Base-by-base conservation (phyloP, 306 rosid species). In the Styphnolobium japonicum region DNA sequence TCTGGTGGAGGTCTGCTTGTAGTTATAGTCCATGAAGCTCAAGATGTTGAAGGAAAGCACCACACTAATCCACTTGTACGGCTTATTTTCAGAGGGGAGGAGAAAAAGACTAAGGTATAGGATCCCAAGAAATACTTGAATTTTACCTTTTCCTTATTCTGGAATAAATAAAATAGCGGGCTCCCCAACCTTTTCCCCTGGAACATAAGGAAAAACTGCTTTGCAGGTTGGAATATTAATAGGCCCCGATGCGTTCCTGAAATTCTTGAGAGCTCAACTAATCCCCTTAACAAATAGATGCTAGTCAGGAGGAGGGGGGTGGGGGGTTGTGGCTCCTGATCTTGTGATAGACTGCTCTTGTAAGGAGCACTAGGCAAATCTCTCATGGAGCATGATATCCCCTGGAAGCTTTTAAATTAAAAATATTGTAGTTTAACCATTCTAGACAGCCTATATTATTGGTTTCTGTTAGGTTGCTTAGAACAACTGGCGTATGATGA, bases 21-120 rank as follows among this genome's bases (percentile, higher is more conserved):
- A 56, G 85, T 92, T 73, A 75, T 90, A 51, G 83, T 92, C 83
- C 98, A 94, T 45, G 97, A 89, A 87, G 98, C 89, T 83, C 89
- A 92, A 86, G 98, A 94, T 71, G 87, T 94, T 76, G 97, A 92
- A 91, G 98, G 98, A 75, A 94, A 92, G 89, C 75, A 92, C 86
- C 97, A 94, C 73, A 91, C 93, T 34, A 92, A 92, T 88, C 98
- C 98, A 37, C 87, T 78, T 22, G 97, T 69, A 4, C 84, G 97
- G n/a, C 31, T 94, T 88, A 82, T 89, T 60, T 90, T 92, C 80
- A 86, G 83, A 81, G 98, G 97, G 71, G 97, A 94, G 78, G 95
- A 92, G 86, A 94, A 66, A 85, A 92, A 81, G 86, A 91, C 98
- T 3, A 94, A 91, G 98, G 98, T 94, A 83, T 33, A 46, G 0